A percentile compares a stretch with the other conserved stretches of the same genome.
Evolutionary conservation across 2,329 filamentous ascomycete species (phyloP).

Genomic region (Venturia pyrina): DNA sequence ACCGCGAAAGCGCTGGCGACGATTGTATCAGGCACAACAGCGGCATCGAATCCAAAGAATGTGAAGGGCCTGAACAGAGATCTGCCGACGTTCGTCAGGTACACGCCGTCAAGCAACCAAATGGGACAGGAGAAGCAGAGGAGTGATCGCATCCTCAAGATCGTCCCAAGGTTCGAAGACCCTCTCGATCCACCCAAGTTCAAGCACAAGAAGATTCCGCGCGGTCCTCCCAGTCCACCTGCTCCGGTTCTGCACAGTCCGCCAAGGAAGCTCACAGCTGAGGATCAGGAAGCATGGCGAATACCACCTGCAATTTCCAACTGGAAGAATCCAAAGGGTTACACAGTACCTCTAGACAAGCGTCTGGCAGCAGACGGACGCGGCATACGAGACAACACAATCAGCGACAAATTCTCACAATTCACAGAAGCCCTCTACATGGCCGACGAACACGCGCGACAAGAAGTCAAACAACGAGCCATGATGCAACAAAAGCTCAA

Average conservation of each 20-base stretch:
- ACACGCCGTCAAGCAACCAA: conserved; percentile 89
- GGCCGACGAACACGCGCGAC: conserved; percentile 85
- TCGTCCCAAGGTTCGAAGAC: conserved; percentile 86
- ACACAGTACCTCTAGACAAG: conserved; percentile 92
- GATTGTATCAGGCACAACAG: conserved; percentile 73
- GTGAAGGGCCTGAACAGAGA: conserved; percentile 70
- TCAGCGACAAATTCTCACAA: conserved; percentile 97
- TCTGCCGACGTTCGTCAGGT: conserved; percentile 88
- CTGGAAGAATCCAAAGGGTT: conserved; percentile 99
- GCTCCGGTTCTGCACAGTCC: conserved; percentile 93
- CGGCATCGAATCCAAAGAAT: conserved; percentile 92
- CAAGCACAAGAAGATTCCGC: conserved; percentile 96
- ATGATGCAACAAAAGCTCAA: conserved; percentile 93
- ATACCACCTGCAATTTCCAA: conserved; percentile 87
- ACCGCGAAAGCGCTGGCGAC: conserved; percentile 78
- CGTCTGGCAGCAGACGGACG: conserved; percentile 87
- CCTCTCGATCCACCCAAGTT: conserved; percentile 97
- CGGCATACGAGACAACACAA: conserved; percentile 83
- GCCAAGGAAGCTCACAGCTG: conserved; percentile 86
- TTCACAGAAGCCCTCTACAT: conserved; percentile 92
- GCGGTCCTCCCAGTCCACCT: conserved; percentile 83
- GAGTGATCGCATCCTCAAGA: conserved; percentile 96
- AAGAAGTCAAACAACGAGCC: conserved; percentile 86
- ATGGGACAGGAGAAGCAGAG: conserved; percentile 77
- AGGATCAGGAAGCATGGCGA: conserved; percentile 95